Conservation (phyloP, 495 filamentous ascomycete species). For the Aspergillus funiculosus region DNA sequence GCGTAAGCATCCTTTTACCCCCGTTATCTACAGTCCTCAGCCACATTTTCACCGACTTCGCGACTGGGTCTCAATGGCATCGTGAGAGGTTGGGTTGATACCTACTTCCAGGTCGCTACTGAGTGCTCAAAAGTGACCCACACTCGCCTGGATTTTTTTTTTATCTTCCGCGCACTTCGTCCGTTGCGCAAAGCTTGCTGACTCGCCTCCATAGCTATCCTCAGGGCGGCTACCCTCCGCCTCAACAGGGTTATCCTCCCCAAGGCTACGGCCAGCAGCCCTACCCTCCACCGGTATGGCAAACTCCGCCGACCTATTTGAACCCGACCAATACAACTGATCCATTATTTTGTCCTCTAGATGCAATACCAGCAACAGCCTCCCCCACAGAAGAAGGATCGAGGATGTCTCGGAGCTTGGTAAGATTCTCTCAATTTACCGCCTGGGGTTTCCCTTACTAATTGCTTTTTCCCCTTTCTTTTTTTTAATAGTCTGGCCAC, state of each 20-base stretch:
- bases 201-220: conserved; percentile 12
- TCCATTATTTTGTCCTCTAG: conserved; percentile 13
- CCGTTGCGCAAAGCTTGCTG: background rate
- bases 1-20: conserved; percentile 22
- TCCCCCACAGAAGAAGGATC: conserved; percentile 43
- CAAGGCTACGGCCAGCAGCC: conserved; percentile 16
- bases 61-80: conserved; percentile 1
- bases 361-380: conserved; percentile 59
- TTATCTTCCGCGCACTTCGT: too few species aligned
- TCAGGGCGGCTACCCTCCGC: conserved; percentile 17
- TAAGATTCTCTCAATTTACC: conserved; percentile 27
- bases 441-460: background rate
- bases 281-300: conserved; percentile 25
- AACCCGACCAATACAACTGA: background rate
- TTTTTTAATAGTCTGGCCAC: conserved; percentile 49
- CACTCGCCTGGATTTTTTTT: too few species aligned
- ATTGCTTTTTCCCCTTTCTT: conserved; percentile 13
- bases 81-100: too few species aligned
- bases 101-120: too few species aligned
- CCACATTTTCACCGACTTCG: background rate
- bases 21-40: background rate
- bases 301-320: conserved; percentile 4
- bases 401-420: conserved; percentile 60
- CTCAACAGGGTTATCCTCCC: conserved; percentile 21
- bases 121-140: too few species aligned